Evolutionary conservation across 805 yeast species (phyloP).

Genomic region (Saccharomycopsis microspora): DNA sequence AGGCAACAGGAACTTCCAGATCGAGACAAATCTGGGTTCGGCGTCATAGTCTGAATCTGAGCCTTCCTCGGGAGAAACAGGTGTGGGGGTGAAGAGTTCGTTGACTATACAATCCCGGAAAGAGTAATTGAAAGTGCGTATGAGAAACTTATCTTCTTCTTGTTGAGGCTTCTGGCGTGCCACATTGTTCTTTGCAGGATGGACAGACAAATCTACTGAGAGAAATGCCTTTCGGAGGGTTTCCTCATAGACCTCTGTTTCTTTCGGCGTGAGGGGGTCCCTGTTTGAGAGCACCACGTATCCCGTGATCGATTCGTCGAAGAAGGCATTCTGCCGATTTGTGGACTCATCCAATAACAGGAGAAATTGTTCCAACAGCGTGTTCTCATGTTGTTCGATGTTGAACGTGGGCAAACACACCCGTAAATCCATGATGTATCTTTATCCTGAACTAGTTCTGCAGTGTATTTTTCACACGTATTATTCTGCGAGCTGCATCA

Average conservation of each 20-base stretch:
- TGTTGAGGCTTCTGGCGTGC: neutral
- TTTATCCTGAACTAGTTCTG: no score
- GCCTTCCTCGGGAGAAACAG: neutral
- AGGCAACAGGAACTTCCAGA: constrained; percentile 17
- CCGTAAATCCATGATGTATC: constrained; percentile 12
- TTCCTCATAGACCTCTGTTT: constrained; percentile 7
- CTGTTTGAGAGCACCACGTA: constrained; percentile 13
- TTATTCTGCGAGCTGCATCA: no score
- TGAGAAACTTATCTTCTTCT: constrained; percentile 1
- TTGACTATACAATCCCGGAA: constrained; percentile 12
- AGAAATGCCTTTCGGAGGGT: constrained; percentile 10
- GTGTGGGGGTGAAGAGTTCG: constrained; percentile 1
- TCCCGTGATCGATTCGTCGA: constrained; percentile 15
- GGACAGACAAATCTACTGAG: constrained; percentile 16
- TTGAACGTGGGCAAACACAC: constrained; percentile 15
- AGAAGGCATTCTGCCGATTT: constrained; percentile 16
- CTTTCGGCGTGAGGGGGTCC: constrained; percentile 3
- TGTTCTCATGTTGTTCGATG: constrained; percentile 11
- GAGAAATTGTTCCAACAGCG: constrained; percentile 8
- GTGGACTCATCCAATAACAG: constrained; percentile 9
- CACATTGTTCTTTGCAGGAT: constrained; percentile 12
- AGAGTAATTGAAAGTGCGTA: constrained; percentile 9
- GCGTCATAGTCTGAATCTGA: neutral
- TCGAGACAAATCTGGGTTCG: constrained; percentile 1
- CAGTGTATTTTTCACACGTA: no score